Evolutionary conservation across 2,329 filamentous ascomycete species (phyloP).

Genomic region (Nemania abortiva): DNA sequence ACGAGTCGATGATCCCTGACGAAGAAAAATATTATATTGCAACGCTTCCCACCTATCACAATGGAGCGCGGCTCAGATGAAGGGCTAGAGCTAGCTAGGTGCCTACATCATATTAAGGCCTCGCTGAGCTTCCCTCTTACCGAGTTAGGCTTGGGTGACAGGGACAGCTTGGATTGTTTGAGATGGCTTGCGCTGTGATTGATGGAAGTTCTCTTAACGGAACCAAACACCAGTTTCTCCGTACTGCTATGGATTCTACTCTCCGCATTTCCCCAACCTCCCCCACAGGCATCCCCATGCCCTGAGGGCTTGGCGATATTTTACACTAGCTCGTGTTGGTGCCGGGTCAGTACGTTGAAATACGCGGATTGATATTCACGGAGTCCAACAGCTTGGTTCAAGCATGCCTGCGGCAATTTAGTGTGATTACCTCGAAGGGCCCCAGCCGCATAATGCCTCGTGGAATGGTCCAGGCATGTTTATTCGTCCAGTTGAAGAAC

Average conservation of each 20-base stretch:
- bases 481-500: not conserved
- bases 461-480: not conserved
- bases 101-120: constrained; percentile 24
- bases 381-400: not conserved
- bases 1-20: constrained; percentile 8
- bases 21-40: constrained; percentile 2
- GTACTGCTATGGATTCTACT: constrained; percentile 13
- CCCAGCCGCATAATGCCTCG: not conserved
- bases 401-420: not conserved
- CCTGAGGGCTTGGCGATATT: constrained; percentile 1
- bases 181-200: constrained; percentile 37
- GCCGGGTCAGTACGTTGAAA: not conserved
- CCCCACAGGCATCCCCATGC: constrained; percentile 24
- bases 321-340: not conserved
- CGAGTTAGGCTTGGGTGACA: not conserved
- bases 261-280: constrained; percentile 39
- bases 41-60: constrained; percentile 33
- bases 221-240: constrained; percentile 31
- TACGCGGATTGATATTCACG: not conserved
- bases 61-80: not conserved
- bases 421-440: not conserved
- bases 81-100: not conserved
- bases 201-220: constrained; percentile 42
- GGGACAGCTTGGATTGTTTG: not conserved
- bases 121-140: constrained; percentile 1